phyloP scores from a whole-genome alignment of 2,329 filamentous ascomycete species.

The Coniochaeta pulveracea region DNA sequence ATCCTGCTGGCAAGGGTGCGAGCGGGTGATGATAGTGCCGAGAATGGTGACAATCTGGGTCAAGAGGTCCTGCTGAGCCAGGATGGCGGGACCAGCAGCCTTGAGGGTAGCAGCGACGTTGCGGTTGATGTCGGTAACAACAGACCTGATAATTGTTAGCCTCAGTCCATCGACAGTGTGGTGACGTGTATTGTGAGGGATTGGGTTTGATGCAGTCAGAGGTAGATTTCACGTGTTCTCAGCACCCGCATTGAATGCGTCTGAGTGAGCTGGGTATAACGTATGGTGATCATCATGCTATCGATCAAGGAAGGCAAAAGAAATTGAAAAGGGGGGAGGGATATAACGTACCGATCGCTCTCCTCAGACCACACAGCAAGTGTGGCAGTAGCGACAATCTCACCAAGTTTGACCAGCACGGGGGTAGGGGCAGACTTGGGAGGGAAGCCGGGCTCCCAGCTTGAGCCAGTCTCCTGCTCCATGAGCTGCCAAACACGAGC shows the following conservation, averaged over 20 bases:
- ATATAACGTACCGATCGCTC: constrained; percentile 71
- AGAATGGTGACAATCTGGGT: constrained; percentile 68
- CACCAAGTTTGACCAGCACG: constrained; percentile 74
- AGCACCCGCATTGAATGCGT: constrained; percentile 79
- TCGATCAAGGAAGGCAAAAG: constrained; percentile 1
- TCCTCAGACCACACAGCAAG: constrained; percentile 82
- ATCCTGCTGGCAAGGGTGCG: constrained; percentile 88
- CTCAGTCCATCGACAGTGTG: constrained; percentile 12
- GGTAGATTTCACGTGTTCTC: constrained; percentile 64
- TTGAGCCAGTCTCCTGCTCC: constrained; percentile 65
- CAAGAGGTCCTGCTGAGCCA: constrained; percentile 61
- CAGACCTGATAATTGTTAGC: constrained; percentile 52
- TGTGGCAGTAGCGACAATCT: constrained; percentile 76
- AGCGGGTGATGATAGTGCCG: constrained; percentile 71
- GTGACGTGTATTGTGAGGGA: constrained; percentile 21
- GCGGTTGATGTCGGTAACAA: constrained; percentile 90
- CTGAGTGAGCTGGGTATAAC: constrained; percentile 99
- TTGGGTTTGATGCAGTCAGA: constrained; percentile 22
- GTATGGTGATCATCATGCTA: constrained; percentile 74
- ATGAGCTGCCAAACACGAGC: constrained; percentile 82
- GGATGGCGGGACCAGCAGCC: constrained; percentile 76
- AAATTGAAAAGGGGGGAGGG: constrained; percentile 7
- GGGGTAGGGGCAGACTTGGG: constrained; percentile 67
- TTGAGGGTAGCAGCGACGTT: constrained; percentile 86
- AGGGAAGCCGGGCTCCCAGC: constrained; percentile 84